These are phyloP conservation scores for Nematodospora anomalae DNA, from an alignment of 1,139 yeast genomes.

Conservation along the genomic window DNA sequence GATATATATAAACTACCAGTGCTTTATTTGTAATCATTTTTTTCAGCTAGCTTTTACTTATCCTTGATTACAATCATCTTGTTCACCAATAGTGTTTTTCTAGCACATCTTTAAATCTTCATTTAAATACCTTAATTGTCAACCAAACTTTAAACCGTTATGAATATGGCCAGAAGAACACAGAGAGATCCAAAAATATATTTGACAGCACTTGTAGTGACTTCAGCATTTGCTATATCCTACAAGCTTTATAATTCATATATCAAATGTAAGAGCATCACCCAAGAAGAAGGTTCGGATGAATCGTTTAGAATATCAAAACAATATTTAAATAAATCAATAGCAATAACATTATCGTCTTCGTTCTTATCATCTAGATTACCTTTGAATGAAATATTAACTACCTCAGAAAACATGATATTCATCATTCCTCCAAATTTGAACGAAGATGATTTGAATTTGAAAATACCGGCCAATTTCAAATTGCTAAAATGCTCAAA, in stretches of 20 bases:
- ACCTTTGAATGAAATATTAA: constrained; percentile 42
- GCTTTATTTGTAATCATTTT: no score
- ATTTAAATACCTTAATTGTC: no score
- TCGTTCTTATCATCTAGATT: constrained; percentile 40
- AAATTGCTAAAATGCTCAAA: constrained; percentile 44
- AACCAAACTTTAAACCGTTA: no score
- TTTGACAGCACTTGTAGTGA: constrained; percentile 39
- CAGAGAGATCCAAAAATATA: constrained; percentile 33
- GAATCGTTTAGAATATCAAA: constrained; percentile 16
- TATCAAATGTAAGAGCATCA: constrained; percentile 10
- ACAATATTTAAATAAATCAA: constrained; percentile 34
- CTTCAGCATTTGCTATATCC: constrained; percentile 37
- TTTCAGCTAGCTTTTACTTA: no score
- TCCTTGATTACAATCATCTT: no score
- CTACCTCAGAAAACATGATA: constrained; percentile 40
- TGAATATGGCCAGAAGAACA: constrained; percentile 15
- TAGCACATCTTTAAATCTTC: no score
- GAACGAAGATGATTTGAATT: constrained; percentile 41
- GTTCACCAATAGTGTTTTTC: no score
- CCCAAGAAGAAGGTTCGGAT: constrained; percentile 7
- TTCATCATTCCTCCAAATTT: constrained; percentile 50
- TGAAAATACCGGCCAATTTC: constrained; percentile 36
- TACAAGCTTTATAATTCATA: constrained; percentile 33
- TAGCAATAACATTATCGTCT: constrained; percentile 47
- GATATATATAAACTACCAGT: no score